Evolutionary conservation across 371 early-diverging fungal genomes (phyloP), one percentile per base, ranked within the genome.

Genomic region (Dinochytrium kinnereticum): DNA sequence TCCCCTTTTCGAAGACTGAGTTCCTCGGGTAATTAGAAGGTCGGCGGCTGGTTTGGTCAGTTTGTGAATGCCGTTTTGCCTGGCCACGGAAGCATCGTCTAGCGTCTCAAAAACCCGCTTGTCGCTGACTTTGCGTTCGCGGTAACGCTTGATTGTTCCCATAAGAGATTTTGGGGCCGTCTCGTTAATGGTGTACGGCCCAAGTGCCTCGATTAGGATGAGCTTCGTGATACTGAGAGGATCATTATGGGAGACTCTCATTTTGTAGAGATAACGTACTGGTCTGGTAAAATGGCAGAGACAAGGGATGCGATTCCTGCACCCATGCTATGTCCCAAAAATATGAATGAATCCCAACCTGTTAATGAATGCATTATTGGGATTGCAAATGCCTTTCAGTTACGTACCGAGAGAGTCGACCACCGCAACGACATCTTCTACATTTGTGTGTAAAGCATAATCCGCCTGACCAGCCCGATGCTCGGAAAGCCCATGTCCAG

Each of bases 41-140:
- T 50, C 21, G 1, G 69, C 51, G 1, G 68, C 68, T 1, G 37
- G 7, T 30, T 67, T 40, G n/a, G 72, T 59, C 5, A 76, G 44
- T 28, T 36, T 44, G 64, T 73, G 71, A 31, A 77, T n/a, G 0
- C 78, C 78, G 33, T 71, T 66, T 66, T 61, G 70, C n/a, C 78
- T 40, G 0, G 67, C 71, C 15, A 2, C 10, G 21, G 59, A 64
- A 17, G 78, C 78, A 1, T 37, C 71, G 0, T 77, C 59, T 15
- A 66, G 31, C 1, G 74, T 59, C 28, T 7, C 0, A 57, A 65
- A 68, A 17, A 51, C 51, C 2, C 50, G 28, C 31, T 71, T 57
- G 3, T 31, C 31, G 1, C 37, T 55, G 28, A 53, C 31, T 28
- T 24, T 19, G 38, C 1, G 51, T 21, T 3, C 10, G 10, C 26